These are phyloP conservation scores for Saccharomycopsis fibuligera DNA, from an alignment of 805 yeast species.

Conservation along the genomic window DNA sequence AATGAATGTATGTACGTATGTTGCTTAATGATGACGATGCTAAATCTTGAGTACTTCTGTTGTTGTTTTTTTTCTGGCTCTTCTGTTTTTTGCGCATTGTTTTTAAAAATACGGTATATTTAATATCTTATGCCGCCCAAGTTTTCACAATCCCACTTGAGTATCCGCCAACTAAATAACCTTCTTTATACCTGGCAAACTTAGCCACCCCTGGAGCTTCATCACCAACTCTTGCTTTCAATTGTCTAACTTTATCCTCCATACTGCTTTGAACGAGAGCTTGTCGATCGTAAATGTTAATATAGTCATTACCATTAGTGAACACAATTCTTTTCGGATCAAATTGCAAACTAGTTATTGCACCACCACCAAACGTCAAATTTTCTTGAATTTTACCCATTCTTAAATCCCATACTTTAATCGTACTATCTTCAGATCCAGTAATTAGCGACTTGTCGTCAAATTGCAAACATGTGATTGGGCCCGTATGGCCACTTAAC, in stretches of 20 bases:
- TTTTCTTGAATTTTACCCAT: constrained; percentile 58
- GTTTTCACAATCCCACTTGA: constrained; percentile 52
- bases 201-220: constrained; percentile 30
- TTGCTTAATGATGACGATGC: too few species aligned
- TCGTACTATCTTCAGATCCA: constrained; percentile 56
- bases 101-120: too few species aligned
- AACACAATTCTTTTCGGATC: constrained; percentile 51
- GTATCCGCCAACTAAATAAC: constrained; percentile 63
- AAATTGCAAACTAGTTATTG: constrained; percentile 52
- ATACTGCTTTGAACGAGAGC: too few species aligned
- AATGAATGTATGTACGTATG: too few species aligned
- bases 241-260: constrained; percentile 47
- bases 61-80: neutral
- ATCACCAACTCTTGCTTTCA: constrained; percentile 36
- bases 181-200: constrained; percentile 48
- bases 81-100: neutral
- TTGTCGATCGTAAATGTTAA: constrained; percentile 57
- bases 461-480: constrained; percentile 62
- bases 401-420: constrained; percentile 69
- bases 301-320: constrained; percentile 40
- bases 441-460: constrained; percentile 60
- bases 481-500: constrained; percentile 61
- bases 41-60: neutral
- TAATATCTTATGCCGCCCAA: constrained; percentile 45
- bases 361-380: constrained; percentile 49